Evolutionary conservation across 305 asterid species (phyloP).

Genomic region (Salvia sclarea): DNA sequence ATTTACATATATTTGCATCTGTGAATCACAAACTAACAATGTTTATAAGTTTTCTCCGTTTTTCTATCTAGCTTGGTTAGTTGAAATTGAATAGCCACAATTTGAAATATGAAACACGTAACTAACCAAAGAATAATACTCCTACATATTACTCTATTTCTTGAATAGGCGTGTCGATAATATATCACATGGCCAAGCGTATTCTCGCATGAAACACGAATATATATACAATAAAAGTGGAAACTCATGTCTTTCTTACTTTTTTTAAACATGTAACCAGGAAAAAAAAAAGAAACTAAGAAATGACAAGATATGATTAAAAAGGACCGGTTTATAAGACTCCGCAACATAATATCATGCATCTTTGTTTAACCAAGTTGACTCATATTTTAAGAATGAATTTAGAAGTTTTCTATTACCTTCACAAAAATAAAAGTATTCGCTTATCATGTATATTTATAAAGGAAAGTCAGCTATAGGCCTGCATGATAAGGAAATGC

Average conservation of each 20-base stretch:
- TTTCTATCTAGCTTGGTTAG: too few species aligned
- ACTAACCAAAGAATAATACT: too few species aligned
- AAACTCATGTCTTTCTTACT: not conserved
- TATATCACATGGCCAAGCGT: not conserved
- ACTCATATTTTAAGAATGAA: not conserved
- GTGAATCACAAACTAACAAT: too few species aligned
- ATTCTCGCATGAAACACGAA: not conserved
- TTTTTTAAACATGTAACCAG: not conserved
- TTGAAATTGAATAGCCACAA: too few species aligned
- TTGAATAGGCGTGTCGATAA: not conserved
- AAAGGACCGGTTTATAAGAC: not conserved
- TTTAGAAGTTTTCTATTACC: not conserved
- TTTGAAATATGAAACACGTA: too few species aligned
- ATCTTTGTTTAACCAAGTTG: constrained; percentile 9
- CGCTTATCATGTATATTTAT: not conserved
- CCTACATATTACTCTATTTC: too few species aligned
- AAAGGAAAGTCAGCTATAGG: not conserved
- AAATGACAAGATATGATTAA: not conserved
- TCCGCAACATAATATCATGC: not conserved
- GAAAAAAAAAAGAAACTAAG: not conserved
- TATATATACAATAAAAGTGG: not conserved
- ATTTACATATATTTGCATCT: too few species aligned
- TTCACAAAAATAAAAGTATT: not conserved
- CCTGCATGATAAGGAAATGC: constrained; percentile 19
- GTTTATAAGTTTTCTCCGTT: too few species aligned